phyloP scores from a whole-genome alignment of 2,329 filamentous ascomycete genomes.

The Exophiala oligosperma region DNA sequence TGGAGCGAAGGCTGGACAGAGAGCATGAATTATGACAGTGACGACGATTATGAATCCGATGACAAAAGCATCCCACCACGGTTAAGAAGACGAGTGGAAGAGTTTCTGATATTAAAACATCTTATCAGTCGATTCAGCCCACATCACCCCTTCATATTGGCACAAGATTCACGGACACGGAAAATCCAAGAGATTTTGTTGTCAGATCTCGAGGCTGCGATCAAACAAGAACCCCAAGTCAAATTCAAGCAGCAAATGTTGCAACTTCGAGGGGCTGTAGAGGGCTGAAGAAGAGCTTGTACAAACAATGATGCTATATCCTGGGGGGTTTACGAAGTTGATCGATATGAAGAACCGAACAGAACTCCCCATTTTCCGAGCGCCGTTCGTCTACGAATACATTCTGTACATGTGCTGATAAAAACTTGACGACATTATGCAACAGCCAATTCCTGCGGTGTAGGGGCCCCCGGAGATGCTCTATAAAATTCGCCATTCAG shows the following conservation, averaged over 20 bases:
- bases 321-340: too few relatives aligned
- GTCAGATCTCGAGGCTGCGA: constrained; percentile 63
- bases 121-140: constrained; percentile 53
- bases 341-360: constrained; percentile 11
- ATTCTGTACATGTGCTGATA: constrained; percentile 45
- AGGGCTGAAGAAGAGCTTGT: constrained; percentile 11
- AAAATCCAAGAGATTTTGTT: constrained; percentile 63
- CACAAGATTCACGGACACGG: constrained; percentile 56
- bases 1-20: constrained; percentile 36
- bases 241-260: constrained; percentile 33
- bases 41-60: constrained; percentile 36
- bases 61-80: constrained; percentile 32
- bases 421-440: constrained; percentile 15
- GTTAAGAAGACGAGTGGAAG: constrained; percentile 52
- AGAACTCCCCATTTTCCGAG: constrained; percentile 38
- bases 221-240: constrained; percentile 54
- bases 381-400: too few relatives aligned
- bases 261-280: constrained; percentile 17
- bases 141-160: constrained; percentile 63
- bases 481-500: constrained; percentile 71
- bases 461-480: constrained; percentile 12
- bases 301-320: constrained; percentile 1
- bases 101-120: constrained; percentile 58
- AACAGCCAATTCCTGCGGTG: constrained; percentile 16
- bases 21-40: constrained; percentile 37